These are phyloP conservation scores for Setomelanomma holmii DNA, from an alignment of 2,329 filamentous ascomycete species.

Conservation along the genomic window DNA sequence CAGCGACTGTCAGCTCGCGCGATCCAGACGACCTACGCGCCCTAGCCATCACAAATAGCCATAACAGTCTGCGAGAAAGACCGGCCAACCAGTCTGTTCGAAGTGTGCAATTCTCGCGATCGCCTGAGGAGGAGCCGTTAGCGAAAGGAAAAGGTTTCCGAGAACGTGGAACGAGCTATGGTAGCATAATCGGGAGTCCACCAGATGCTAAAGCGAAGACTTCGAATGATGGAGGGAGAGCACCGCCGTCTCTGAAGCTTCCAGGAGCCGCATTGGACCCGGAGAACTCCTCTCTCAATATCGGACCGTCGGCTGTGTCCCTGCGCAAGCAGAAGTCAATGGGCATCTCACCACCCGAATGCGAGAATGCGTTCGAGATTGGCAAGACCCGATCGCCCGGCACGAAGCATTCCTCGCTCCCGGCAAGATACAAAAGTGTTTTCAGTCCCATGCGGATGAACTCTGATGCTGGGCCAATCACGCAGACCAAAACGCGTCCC, in stretches of 20 bases:
- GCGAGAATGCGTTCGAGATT: slow-evolving; percentile 53
- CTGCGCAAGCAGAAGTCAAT: slow-evolving; percentile 25
- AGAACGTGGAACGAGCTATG: slow-evolving; percentile 61
- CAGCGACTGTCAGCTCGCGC: slow-evolving; percentile 16
- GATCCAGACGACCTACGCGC: slow-evolving; percentile 34
- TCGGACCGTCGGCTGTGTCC: slow-evolving; percentile 20
- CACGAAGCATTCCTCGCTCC: slow-evolving; percentile 36
- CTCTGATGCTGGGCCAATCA: slow-evolving; percentile 42
- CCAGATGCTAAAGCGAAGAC: slow-evolving; percentile 19
- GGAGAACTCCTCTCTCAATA: slow-evolving; percentile 27
- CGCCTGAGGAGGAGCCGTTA: slow-evolving; percentile 42
- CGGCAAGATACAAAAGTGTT: slow-evolving; percentile 42
- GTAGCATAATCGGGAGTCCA: slow-evolving; percentile 68
- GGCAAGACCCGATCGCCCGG: slow-evolving; percentile 49
- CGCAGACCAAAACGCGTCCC: slow-evolving; percentile 39
- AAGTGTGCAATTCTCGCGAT: slow-evolving; percentile 10
- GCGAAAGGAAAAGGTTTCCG: slow-evolving; percentile 21
- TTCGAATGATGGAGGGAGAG: slow-evolving; percentile 28
- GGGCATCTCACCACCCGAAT: slow-evolving; percentile 23
- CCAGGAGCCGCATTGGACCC: slow-evolving; percentile 67
- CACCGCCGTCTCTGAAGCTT: slow-evolving; percentile 62
- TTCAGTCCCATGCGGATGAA: slow-evolving; percentile 53
- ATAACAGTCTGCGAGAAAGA: slow-evolving; percentile 20
- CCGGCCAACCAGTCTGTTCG: slow-evolving; percentile 7
- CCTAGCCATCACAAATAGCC: slow-evolving; percentile 33